Evolutionary conservation across 2,329 filamentous ascomycete species (phyloP).

Genomic region (Cladorrhinum sp.): DNA sequence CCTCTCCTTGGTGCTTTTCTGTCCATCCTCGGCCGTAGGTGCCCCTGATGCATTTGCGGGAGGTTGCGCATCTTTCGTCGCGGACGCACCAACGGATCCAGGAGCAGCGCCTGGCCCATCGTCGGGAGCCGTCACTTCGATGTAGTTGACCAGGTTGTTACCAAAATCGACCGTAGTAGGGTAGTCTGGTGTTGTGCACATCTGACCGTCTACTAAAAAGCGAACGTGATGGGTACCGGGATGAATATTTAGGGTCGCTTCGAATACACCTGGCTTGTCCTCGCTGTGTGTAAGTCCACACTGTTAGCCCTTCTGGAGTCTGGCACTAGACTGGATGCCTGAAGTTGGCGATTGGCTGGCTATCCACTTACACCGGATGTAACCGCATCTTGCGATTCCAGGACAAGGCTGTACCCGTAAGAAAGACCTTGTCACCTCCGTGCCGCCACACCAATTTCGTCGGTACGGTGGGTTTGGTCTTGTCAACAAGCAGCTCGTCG

Average conservation of each 20-base stretch:
- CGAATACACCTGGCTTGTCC: constrained; percentile 62
- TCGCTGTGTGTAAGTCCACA: constrained; percentile 38
- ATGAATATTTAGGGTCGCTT: constrained; percentile 75
- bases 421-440: constrained; percentile 85
- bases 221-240: constrained; percentile 96
- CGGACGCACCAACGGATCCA: constrained; percentile 19
- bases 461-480: constrained; percentile 74
- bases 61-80: constrained; percentile 31
- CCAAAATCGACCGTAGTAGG: constrained; percentile 97
- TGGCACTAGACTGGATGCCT: background rate
- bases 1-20: constrained; percentile 51
- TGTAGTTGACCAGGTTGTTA: constrained; percentile 97
- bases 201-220: constrained; percentile 91
- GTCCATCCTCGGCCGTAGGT: constrained; percentile 39
- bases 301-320: constrained; percentile 9
- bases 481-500: constrained; percentile 69
- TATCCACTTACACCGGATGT: constrained; percentile 70
- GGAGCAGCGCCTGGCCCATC: constrained; percentile 29
- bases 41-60: constrained; percentile 31
- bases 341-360: background rate
- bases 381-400: constrained; percentile 95
- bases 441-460: constrained; percentile 82
- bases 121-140: constrained; percentile 65
- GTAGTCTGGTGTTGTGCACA: constrained; percentile 81
- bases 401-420: constrained; percentile 94